Conservation (phyloP, 2,329 filamentous ascomycete species). For the Penicillium psychrosexuale region DNA sequence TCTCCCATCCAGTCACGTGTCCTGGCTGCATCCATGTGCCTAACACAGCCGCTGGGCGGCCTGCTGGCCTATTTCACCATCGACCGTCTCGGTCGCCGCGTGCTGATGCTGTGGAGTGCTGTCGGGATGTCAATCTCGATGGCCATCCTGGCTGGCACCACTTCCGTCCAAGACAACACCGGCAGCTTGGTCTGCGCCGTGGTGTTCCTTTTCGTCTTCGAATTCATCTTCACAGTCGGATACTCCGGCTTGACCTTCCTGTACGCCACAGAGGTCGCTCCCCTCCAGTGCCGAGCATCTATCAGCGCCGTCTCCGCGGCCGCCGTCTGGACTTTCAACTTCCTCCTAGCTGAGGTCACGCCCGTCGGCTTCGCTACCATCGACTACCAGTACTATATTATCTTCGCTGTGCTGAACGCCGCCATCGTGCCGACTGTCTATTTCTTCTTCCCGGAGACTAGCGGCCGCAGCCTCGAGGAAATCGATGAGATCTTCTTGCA, state of each 20-base stretch:
- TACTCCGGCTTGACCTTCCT: conserved; percentile 16
- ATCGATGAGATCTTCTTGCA: conserved; percentile 41
- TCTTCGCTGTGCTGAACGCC: conserved; percentile 41
- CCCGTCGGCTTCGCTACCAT: conserved; percentile 14
- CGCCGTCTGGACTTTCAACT: conserved; percentile 17
- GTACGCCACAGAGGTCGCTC: conserved; percentile 14
- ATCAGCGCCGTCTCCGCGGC: conserved; percentile 14
- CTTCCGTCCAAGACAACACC: neutral
- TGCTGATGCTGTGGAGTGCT: conserved; percentile 25
- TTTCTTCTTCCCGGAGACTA: conserved; percentile 42
- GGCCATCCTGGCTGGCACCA: conserved; percentile 9
- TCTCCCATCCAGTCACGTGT: conserved; percentile 3
- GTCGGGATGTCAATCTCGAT: conserved; percentile 12
- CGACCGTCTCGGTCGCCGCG: conserved; percentile 34
- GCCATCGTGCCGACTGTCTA: conserved; percentile 35
- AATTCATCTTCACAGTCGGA: conserved; percentile 16
- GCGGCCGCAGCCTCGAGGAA: conserved; percentile 39
- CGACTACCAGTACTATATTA: conserved; percentile 16
- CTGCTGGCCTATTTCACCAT: conserved; percentile 43
- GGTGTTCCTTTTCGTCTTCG: conserved; percentile 12
- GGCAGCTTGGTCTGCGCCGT: conserved; percentile 12
- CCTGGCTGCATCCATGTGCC: conserved; percentile 7
- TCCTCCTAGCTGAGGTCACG: conserved; percentile 18
- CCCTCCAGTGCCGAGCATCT: conserved; percentile 12
- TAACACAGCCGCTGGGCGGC: conserved; percentile 37